Evolutionary conservation across 2,329 filamentous ascomycete species (phyloP).

Genomic region (Phaeosphaeria sp.): DNA sequence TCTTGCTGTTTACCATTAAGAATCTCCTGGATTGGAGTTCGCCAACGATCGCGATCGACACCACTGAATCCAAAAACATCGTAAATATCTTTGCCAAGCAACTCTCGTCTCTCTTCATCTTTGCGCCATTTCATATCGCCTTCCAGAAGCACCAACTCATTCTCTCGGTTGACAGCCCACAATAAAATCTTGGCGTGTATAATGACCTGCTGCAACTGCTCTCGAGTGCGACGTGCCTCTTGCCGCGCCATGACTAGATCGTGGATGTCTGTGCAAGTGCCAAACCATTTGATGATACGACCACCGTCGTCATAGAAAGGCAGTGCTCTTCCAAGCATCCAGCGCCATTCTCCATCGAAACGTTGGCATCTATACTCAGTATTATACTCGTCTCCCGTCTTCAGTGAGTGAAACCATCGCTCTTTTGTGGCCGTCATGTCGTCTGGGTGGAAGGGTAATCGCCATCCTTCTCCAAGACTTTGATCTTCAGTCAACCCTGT

Average conservation of each 20-base stretch:
- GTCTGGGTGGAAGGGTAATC: constrained; percentile 71
- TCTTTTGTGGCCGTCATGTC: constrained; percentile 65
- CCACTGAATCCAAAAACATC: constrained; percentile 61
- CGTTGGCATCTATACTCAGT: constrained; percentile 75
- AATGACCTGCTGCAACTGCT: constrained; percentile 75
- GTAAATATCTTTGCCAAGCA: constrained; percentile 68
- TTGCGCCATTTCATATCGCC: constrained; percentile 64
- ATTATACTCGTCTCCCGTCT: constrained; percentile 69
- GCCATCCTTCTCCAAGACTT: constrained; percentile 69
- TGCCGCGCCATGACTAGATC: constrained; percentile 74
- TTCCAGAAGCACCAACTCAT: constrained; percentile 72
- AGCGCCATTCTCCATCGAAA: constrained; percentile 74
- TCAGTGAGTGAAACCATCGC: constrained; percentile 68
- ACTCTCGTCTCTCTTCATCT: constrained; percentile 21
- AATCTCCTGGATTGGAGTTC: constrained; percentile 68
- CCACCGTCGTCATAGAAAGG: constrained; percentile 72
- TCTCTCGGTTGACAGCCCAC: constrained; percentile 71
- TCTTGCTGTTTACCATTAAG: constrained; percentile 66
- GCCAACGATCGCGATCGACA: constrained; percentile 51
- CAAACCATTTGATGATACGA: constrained; percentile 79
- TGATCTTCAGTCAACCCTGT: constrained; percentile 69
- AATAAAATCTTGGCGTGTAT: constrained; percentile 77
- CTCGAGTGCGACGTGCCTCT: constrained; percentile 69
- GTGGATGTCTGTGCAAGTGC: constrained; percentile 81
- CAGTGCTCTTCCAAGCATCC: constrained; percentile 77